Conservation (phyloP, 108 stramenopile genomes). For the Aureococcus anophagefferens region DNA sequence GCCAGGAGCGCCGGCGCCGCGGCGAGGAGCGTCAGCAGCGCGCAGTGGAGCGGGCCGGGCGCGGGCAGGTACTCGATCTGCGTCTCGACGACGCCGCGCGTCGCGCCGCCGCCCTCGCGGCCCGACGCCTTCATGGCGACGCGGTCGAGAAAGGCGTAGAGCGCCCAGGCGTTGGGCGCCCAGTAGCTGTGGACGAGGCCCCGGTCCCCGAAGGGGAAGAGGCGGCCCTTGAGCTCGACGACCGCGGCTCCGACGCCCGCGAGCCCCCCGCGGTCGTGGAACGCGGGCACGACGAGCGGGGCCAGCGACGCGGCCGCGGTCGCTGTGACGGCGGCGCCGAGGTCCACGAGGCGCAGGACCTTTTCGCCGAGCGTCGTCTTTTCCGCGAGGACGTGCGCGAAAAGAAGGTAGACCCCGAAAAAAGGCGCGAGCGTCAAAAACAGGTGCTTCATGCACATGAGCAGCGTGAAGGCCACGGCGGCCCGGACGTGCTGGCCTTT, state of each 20-base stretch:
- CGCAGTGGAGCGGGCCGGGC: background rate
- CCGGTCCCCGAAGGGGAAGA: slow-evolving; percentile 83
- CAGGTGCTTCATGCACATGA: slow-evolving; percentile 83
- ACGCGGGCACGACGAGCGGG: slow-evolving; percentile 41
- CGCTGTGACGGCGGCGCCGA: slow-evolving; percentile 47
- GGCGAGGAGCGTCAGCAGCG: background rate
- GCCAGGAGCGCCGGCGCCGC: background rate
- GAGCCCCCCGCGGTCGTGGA: no score
- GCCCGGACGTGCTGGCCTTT: slow-evolving; percentile 8
- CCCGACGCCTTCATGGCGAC: slow-evolving; percentile 20
- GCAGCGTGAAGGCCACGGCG: slow-evolving; percentile 55
- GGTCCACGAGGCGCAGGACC: no score
- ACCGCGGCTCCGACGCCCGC: slow-evolving; percentile 30
- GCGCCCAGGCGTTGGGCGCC: slow-evolving; percentile 92
- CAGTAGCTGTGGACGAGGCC: slow-evolving; percentile 94
- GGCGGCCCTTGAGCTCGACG: slow-evolving; percentile 60
- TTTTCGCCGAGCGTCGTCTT: slow-evolving; percentile 43
- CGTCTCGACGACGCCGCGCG: slow-evolving; percentile 1
- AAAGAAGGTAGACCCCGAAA: slow-evolving; percentile 67
- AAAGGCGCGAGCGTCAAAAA: slow-evolving; percentile 75
- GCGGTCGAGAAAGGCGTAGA: slow-evolving; percentile 58
- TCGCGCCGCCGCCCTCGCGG: no score
- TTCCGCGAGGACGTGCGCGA: slow-evolving; percentile 38
- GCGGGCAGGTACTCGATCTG: background rate
- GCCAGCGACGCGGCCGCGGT: slow-evolving; percentile 56